Evolutionary conservation across 352 stramenopile species (phyloP), one percentile per base, ranked within the genome.

Genomic region (Plasmopara halstedii): DNA sequence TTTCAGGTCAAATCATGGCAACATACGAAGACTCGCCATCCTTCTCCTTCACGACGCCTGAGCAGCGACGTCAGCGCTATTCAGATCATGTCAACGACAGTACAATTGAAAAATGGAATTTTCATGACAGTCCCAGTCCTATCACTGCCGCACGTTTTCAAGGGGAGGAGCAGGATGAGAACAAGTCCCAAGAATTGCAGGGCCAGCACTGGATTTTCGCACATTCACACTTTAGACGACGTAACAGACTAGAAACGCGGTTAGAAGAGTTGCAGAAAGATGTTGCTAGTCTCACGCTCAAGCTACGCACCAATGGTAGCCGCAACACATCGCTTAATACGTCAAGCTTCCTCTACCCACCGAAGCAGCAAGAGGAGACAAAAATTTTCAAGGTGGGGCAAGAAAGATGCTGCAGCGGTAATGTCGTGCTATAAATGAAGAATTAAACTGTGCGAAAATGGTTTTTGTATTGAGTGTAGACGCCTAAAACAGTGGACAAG

Each of bases 251-350:
- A 10, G 75, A 90, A 41, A 66, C 70, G 50, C 65, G 75, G 4
- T 62, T 88, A 4, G 71, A 80, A 40, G 79, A 90, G 47, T 58
- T 90, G 31, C 71, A 87, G 58, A 69, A 77, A 23, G 79, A 90
- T 43, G 75, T 88, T 15, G 74, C 73, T 21, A 83, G 62, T 36
- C 67, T 90, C n/a, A 87, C 73, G 18, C 45, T 83, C n/a, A 82
- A 78, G 34, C 45, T 90, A 14, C 73, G 75, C 23, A 4, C 37
- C 17, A 56, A 50, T 45, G 53, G 56, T 0, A 70, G 58, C 22
- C 61, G 56, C 25, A 73, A 63, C 54, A 56, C 47, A 31, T 74
- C 67, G 5, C 43, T 66, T n/a, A 53, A 67, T 48, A 49, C 26
- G 13, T 70, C 57, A 17, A 61, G 58, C 18, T 53, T 56, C 29